Evolutionary conservation across 345 rosid species (phyloP), one percentile per base, ranked within the genome.

Genomic region (Combretum micranthum): DNA sequence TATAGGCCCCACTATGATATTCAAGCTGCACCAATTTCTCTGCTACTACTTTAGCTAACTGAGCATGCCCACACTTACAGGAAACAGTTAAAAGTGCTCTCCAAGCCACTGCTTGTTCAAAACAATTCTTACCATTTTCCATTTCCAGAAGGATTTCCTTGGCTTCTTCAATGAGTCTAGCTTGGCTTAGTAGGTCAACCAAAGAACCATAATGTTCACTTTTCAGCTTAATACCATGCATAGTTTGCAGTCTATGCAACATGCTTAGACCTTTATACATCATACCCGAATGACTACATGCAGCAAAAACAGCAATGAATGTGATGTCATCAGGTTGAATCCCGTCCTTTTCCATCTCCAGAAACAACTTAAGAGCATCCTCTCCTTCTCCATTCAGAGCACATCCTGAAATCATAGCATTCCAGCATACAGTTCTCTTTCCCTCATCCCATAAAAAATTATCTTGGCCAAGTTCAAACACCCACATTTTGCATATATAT

Each of bases 401-500:
- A 25, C 47, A 60, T 39, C 61, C 65, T 1, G 56, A 42, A 42
- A 66, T 60, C 61, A 66, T 53, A 18, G 65, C 64, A 42, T 66
- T 66, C 65, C 61, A 60, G 25, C 61, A 53, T 12, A 55, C 15
- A 18, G 21, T 44, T 66, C 64, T 42, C 55, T 59, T n/a, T 60
- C 42, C 0, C 56, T 50, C 64, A 60, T 42, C 23, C 21, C 61
- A 43, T 60, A 52, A 47, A 66, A 66, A 44, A 60, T 16, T 15
- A 17, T 20, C 61, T 55, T 60, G 4, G 59, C 63, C 42, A 66
- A 47, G 13, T 15, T 20, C 39, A 60, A 15, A 39, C 15, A 22
- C 32, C 70, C 65, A 44, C 70, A 60, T 55, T 60, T 66, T 15
- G 65, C 56, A 18, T 66, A 66, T 61, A 66, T 47, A 48, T 66